Evolutionary conservation across 208 protist genomes (phyloP).

Genomic region (Crithidia thermophila): DNA sequence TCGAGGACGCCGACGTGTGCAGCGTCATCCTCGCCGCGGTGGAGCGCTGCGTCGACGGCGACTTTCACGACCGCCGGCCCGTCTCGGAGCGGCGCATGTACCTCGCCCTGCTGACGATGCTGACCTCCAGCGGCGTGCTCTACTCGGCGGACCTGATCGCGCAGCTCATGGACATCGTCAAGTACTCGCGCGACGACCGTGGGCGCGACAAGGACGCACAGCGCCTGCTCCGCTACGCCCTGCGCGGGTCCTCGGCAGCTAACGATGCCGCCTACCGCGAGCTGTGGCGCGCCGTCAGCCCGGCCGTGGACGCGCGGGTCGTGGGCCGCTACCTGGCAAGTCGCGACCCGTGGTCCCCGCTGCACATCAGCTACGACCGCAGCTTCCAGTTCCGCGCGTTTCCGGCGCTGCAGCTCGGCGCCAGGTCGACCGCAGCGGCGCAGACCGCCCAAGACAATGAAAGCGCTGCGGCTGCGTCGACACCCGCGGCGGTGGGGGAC

Average conservation of each 20-base stretch:
- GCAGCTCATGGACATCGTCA: conserved; percentile 90
- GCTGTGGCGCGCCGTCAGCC: conserved; percentile 60
- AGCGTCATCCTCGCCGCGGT: conserved; percentile 74
- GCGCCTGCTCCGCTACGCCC: conserved; percentile 74
- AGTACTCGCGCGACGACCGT: conserved; percentile 64
- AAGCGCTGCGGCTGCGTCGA: not conserved
- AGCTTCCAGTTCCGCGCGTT: conserved; percentile 56
- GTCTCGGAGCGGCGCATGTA: conserved; percentile 75
- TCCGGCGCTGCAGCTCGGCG: conserved; percentile 33
- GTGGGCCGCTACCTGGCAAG: conserved; percentile 80
- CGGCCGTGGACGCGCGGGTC: conserved; percentile 65
- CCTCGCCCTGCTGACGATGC: conserved; percentile 76
- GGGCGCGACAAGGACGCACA: conserved; percentile 68
- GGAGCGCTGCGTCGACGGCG: conserved; percentile 68
- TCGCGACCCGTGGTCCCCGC: conserved; percentile 67
- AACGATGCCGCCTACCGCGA: conserved; percentile 58
- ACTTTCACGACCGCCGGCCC: conserved; percentile 60
- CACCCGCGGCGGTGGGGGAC: conserved; percentile 1
- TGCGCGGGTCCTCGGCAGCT: conserved; percentile 64
- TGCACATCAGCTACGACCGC: conserved; percentile 69
- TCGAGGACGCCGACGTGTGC: conserved; percentile 84
- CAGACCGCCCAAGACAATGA: not conserved
- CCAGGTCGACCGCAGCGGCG: not conserved
- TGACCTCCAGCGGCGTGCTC: conserved; percentile 81
- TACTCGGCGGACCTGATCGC: conserved; percentile 80